A percentile compares a stretch with the other conserved stretches of the same genome.
phyloP scores from a whole-genome alignment of 2,329 filamentous ascomycete genomes.

The Calonectria pauciramosa region DNA sequence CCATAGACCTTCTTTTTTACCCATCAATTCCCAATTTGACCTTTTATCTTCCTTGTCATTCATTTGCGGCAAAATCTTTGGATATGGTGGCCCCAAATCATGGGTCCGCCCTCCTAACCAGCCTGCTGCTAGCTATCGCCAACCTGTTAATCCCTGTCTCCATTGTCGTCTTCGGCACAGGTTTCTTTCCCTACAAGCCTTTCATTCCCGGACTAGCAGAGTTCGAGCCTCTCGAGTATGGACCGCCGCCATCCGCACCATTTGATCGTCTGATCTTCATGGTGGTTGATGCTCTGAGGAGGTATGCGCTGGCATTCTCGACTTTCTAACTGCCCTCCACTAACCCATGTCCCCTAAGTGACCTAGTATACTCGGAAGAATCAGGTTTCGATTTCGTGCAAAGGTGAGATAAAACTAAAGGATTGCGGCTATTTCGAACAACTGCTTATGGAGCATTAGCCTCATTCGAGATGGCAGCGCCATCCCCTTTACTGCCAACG shows the following conservation, averaged over 20 bases:
- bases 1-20: constrained; percentile 27
- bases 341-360: constrained; percentile 64
- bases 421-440: not conserved
- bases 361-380: constrained; percentile 87
- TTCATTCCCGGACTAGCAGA: constrained; percentile 87
- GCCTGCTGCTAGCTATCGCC: constrained; percentile 70
- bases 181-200: constrained; percentile 98
- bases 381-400: constrained; percentile 93
- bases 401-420: constrained; percentile 68
- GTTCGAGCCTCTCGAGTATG: constrained; percentile 71
- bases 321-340: constrained; percentile 7
- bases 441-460: constrained; percentile 59
- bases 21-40: not conserved
- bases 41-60: constrained; percentile 18
- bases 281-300: constrained; percentile 95
- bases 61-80: constrained; percentile 15
- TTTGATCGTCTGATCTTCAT: constrained; percentile 97
- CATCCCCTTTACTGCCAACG: constrained; percentile 94
- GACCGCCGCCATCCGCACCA: constrained; percentile 71
- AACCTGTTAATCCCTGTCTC: constrained; percentile 85
- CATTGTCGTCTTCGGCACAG: constrained; percentile 83
- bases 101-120: constrained; percentile 48
- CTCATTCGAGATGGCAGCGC: constrained; percentile 87
- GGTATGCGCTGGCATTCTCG: constrained; percentile 62
- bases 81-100: constrained; percentile 44